Evolutionary conservation across 345 rosid species (phyloP), one percentile per base, ranked within the genome.

Genomic region (Citrus glauca): DNA sequence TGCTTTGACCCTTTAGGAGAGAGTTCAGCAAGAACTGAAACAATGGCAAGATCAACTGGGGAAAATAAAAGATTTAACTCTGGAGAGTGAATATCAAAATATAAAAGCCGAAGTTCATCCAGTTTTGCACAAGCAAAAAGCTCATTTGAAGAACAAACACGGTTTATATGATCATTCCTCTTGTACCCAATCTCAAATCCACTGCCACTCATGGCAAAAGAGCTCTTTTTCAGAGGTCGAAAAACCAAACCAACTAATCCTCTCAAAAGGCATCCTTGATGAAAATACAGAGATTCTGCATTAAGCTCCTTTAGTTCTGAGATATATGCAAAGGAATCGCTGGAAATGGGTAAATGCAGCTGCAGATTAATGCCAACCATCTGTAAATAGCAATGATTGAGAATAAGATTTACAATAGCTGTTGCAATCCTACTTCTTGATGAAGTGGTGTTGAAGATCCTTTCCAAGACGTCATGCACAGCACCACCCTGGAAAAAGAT

Each of bases 391-490:
- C 88, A 87, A 71, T 92, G 96, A 74, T 85, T 84, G 85, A 89
- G 86, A 78, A 92, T 50, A 76, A 89, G 90, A 88, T 92, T 90
- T 77, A 84, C 77, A 84, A 89, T 80, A 24, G 93, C 86, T 72
- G 80, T 86, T 77, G 82, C 84, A 28, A 88, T 78, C 81, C 82
- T 75, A 72, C 75, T 86, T 77, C 83, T 88, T 77, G 84, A 79
- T 42, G 88, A 73, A 70, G 73, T 78, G 20, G 71, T 80, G 50
- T 53, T 78, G 75, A 87, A 77, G 73, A 93, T 77, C 78, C 84
- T 86, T 79, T 84, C 88, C 82, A 95, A 85, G 72, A 89, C 79
- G 35, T 82, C 91, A 79, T 93, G 99, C 76, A 93, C 83, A 81
- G 86, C 77, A 72, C 83, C 77, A 74, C 98, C 99, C 98, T 93